phyloP scores from a whole-genome alignment of 1,139 yeast species.

The Zygosaccharomyces pseudobailii region DNA sequence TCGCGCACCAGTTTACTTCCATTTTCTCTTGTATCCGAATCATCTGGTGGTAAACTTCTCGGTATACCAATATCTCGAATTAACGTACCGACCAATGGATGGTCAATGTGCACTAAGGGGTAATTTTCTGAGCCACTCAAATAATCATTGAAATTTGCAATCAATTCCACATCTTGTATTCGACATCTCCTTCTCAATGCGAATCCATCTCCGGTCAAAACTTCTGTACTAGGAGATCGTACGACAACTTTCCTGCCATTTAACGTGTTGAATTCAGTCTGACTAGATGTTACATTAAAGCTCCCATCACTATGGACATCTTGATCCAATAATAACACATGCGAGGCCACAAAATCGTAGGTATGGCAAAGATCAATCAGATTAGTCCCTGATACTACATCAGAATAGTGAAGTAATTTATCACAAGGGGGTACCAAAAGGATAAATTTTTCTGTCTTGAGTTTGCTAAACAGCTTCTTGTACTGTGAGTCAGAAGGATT shows the following conservation, averaged over 20 bases:
- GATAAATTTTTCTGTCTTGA: conserved; percentile 46
- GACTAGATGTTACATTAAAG: conserved; percentile 40
- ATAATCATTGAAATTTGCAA: conserved; percentile 44
- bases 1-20: conserved; percentile 4
- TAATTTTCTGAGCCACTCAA: conserved; percentile 42
- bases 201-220: conserved; percentile 58
- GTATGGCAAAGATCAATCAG: conserved; percentile 56
- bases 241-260: conserved; percentile 56
- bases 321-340: conserved; percentile 45
- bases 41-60: neutral
- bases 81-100: conserved; percentile 42
- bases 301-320: conserved; percentile 8
- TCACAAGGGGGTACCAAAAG: conserved; percentile 59
- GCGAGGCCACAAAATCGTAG: conserved; percentile 68
- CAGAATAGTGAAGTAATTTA: conserved; percentile 47
- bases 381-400: conserved; percentile 43
- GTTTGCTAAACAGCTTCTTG: conserved; percentile 43
- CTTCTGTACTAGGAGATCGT: conserved; percentile 44
- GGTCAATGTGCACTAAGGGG: conserved; percentile 50
- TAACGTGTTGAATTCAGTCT: conserved; percentile 44
- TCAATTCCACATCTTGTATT: conserved; percentile 42
- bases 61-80: conserved; percentile 6
- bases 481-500: conserved; percentile 49
- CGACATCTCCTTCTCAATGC: conserved; percentile 43
- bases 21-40: neutral